Evolutionary conservation across 441 rosid species (phyloP), one percentile per base, ranked within the genome.

Genomic region (Populus hybrid): DNA sequence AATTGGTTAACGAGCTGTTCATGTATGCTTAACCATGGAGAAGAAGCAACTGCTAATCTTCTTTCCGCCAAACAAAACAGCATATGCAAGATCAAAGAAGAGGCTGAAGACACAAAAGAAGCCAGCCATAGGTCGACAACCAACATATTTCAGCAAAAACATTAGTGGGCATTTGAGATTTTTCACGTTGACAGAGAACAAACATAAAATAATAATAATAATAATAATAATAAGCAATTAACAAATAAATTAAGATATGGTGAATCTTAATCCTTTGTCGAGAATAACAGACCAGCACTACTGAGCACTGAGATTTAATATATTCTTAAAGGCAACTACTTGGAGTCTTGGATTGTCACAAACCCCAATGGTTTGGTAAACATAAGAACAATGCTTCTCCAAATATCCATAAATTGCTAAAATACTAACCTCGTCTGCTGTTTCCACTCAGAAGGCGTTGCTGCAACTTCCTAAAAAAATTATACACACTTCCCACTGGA

Each of bases 401-500:
- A 65, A 31, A 71, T 45, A 74, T 70, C 77, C 73, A 77, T 28
- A 65, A 26, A 28, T 36, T 71, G 75, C 75, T 76, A 76, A 78
- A 72, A 81, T 77, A 73, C 35, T 53, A 75, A 35, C 74, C 78
- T 79, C 65, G 29, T 16, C 45, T 75, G 76, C 70, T 35, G 65
- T 76, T 77, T 79, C 81, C 76, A 75, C 65, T 83, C 80, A 77
- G 81, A 45, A 73, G n/a, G 45, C 36, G 68, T 72, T 64, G 76
- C 56, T 64, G 77, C 83, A 79, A 68, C 59, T 84, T 79, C 84
- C 88, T 70, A 73, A 53, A 42, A 83, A 79, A 78, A 23, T 81
- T 77, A 85, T 83, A 72, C 74, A 86, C 80, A 85, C 80, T 78
- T 78, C 69, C 80, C 79, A 78, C 72, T 72, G 78, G 85, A 84